These are phyloP conservation scores for Scedosporium aurantiacum DNA, from an alignment of 2,329 filamentous ascomycete species.

Conservation along the genomic window DNA sequence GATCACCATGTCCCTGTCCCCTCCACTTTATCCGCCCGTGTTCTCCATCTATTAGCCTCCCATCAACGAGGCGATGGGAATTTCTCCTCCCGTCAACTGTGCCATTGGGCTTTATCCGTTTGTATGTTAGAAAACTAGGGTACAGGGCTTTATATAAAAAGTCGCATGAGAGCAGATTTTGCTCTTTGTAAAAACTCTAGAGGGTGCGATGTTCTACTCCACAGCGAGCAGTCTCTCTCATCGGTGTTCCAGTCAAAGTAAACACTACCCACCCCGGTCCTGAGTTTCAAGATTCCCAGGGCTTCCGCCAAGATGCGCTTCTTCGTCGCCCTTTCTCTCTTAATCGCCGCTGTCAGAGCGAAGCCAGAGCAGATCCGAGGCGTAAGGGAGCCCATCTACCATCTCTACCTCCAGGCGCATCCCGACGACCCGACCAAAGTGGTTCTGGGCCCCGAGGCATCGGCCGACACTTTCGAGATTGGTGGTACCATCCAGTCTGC, in stretches of 20 bases:
- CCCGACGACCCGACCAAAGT: conserved; percentile 29
- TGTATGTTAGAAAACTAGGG: not conserved
- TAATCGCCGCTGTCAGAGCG: conserved; percentile 14
- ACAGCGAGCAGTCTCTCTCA: too few species aligned
- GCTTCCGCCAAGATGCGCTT: conserved; percentile 7
- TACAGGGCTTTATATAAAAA: not conserved
- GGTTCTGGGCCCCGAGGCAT: conserved; percentile 39
- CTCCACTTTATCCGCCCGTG: not conserved
- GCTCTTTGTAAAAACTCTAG: not conserved
- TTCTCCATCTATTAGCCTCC: not conserved
- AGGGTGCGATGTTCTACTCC: not conserved
- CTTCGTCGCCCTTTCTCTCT: conserved; percentile 5
- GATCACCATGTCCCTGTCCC: not conserved
- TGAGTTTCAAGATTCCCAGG: too few species aligned
- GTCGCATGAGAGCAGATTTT: not conserved
- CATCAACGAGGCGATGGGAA: not conserved
- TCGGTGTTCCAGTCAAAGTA: too few species aligned
- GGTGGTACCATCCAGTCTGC: conserved; percentile 35
- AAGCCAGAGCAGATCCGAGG: conserved; percentile 39
- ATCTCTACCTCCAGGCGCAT: conserved; percentile 39
- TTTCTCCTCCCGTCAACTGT: not conserved
- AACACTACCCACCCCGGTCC: too few species aligned
- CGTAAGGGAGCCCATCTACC: conserved; percentile 37
- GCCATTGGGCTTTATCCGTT: not conserved
- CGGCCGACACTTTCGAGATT: conserved; percentile 38